Evolutionary conservation across 768 basidiomycete species (phyloP).

Genomic region (Serendipita sp.): DNA sequence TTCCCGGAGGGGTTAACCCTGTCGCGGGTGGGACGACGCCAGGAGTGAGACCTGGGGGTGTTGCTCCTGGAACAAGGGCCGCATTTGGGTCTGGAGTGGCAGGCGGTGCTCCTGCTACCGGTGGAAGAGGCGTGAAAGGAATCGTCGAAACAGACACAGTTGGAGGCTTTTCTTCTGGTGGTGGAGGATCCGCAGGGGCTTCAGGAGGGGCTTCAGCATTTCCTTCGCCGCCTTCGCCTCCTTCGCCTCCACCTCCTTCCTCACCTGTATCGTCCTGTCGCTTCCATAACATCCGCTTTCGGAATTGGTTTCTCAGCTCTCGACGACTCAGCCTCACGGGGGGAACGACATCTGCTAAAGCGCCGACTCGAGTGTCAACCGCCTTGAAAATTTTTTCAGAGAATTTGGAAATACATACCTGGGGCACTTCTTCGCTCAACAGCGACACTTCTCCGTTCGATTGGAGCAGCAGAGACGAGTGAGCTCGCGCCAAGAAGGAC

Average conservation of each 20-base stretch:
- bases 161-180: background rate
- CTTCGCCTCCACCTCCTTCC: background rate
- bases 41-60: background rate
- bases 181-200: background rate
- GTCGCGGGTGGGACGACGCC: background rate
- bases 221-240: background rate
- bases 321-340: background rate
- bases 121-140: background rate
- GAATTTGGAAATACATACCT: no score
- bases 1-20: background rate
- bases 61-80: background rate
- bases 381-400: no score
- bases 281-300: background rate
- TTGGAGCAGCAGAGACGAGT: conserved; percentile 16
- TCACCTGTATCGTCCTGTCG: conserved; percentile 4
- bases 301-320: background rate
- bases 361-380: no score
- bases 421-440: conserved; percentile 17
- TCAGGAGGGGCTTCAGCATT: background rate
- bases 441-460: conserved; percentile 37
- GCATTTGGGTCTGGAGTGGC: background rate
- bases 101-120: background rate
- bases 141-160: background rate
- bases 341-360: background rate
- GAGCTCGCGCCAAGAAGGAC: conserved; percentile 16